Base-by-base conservation (phyloP, 768 basidiomycete species). In the Podaxis sp. region DNA sequence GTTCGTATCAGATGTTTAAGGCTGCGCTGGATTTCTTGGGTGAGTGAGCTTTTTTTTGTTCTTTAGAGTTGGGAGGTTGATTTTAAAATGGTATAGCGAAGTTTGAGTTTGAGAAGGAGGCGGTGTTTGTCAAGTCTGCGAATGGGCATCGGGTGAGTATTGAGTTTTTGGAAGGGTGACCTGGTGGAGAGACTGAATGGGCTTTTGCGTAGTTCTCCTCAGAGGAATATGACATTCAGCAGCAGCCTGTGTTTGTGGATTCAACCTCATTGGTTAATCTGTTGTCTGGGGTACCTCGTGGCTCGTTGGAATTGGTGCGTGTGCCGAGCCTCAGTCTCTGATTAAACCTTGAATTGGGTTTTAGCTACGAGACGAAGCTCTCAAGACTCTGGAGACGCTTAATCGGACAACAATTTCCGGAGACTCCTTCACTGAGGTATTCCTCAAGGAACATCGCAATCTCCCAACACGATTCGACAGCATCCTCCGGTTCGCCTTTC, bases 1-100 rank as follows among this genome's bases (percentile, higher is more conserved):
- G 93, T 64, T 91, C 92, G 22, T 97, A 96, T 75, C 95, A 96
- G 71, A 79, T 96, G 30, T 90, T 98, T 73, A 85, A 90, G 67
- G 93, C 91, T 37, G 88, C 86, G 0, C 75, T 96, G 66, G 92
- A 95, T 71, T 89, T 95, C 69, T 72, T 98, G 24, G 84, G 95
- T 95, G 70, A 66, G 88, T 72, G 15, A 22, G 2, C 37, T 51
- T 12, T 12, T 2, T 22, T 52, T 26, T 41, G n/a, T 33, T 22
- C 8, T 2, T 33, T n/a, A 13, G 15, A 8, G 24, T 48, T 15
- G n/a, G 37, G 30, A 36, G 38, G 24, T 2, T 40, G 49, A 48
- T 15, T 15, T 20, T 54, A 30, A 8, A 12, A 10, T 41, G 53
- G 11, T 13, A 10, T 58, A 95, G 93, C 90, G 3, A 87, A 87